phyloP scores from a whole-genome alignment of 805 yeast species.

The Cyberlindnera samutprakarnensis region DNA sequence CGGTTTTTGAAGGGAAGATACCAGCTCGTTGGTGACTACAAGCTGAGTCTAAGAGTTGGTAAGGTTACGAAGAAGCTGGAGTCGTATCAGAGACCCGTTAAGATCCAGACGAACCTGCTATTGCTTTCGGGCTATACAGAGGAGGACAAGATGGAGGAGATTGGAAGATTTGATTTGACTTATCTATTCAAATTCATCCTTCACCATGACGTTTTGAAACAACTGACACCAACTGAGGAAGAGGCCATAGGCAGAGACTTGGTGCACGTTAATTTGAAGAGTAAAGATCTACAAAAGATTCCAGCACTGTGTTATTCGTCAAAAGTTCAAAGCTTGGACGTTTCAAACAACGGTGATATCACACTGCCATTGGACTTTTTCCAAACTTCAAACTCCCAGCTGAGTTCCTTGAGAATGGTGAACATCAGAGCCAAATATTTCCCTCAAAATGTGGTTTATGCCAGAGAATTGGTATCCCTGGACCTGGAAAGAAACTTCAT shows the following conservation, averaged over 20 bases:
- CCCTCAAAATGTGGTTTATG: slow-evolving; percentile 67
- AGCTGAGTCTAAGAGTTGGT: slow-evolving; percentile 69
- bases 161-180: slow-evolving; percentile 80
- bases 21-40: slow-evolving; percentile 63
- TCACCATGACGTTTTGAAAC: slow-evolving; percentile 53
- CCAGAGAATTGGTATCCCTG: slow-evolving; percentile 55
- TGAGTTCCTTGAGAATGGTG: slow-evolving; percentile 59
- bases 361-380: slow-evolving; percentile 79
- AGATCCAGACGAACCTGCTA: slow-evolving; percentile 66
- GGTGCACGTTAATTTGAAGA: slow-evolving; percentile 64
- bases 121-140: slow-evolving; percentile 72
- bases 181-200: slow-evolving; percentile 76
- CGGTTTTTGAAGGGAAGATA: slow-evolving; percentile 70
- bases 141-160: slow-evolving; percentile 65
- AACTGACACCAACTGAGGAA: slow-evolving; percentile 62
- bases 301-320: slow-evolving; percentile 79
- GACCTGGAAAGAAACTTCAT: slow-evolving; percentile 77
- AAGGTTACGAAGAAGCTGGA: slow-evolving; percentile 67
- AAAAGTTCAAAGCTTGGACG: slow-evolving; percentile 75
- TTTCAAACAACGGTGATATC: slow-evolving; percentile 81
- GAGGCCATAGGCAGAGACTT: slow-evolving; percentile 57
- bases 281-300: slow-evolving; percentile 71
- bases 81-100: slow-evolving; percentile 66
- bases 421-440: slow-evolving; percentile 66
- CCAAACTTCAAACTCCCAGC: slow-evolving; percentile 64